Evolutionary conservation across 2,329 filamentous ascomycete species (phyloP), one percentile per base, ranked within the genome.

Genomic region (Penicillium sp.): DNA sequence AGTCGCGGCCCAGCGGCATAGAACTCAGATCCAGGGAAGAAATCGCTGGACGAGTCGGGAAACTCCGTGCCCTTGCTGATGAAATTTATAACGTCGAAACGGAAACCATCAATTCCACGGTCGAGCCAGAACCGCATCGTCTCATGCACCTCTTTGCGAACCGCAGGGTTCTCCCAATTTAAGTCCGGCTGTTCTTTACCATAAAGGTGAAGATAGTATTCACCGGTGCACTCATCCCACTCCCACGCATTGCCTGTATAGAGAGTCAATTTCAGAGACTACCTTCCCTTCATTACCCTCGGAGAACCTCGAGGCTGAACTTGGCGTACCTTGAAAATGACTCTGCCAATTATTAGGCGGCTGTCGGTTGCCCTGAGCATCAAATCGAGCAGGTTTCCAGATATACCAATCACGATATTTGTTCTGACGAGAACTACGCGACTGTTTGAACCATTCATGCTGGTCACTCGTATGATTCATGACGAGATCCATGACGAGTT

Each of bases 71-170:
- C 81, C 70, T 90, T 90, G 66, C 83, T 86, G 69, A 88, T 87
- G 75, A 87, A 81, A 72, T 89, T 89, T 71, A 90, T 87, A 0
- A 87, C 87, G 71, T 90, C 88, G 57, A 53, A 53, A 16, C 88
- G 82, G 76, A 90, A 90, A 6, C 88, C 88, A 48, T 87, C 84
- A 0, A 90, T 86, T 5, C 89, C 90, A 19, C 84, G 83, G 37
- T 88, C 79, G 0, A 92, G 82, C 91, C 90, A 93, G 72, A 92
- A 93, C 42, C 84, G 81, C 85, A 92, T 89, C 2, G 87, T 80
- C 13, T 83, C 82, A 74, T 90, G 89, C 13, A 92, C 85, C 7
- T 89, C 90, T 37, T 83, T 76, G 6, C 90, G 83, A 0, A 88
- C 84, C 22, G 83, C 84, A 0, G 80, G 79, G 58, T 87, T 90